Evolutionary conservation across 768 basidiomycete species (phyloP).

Genomic region (Vishniacozyma victoriae): DNA sequence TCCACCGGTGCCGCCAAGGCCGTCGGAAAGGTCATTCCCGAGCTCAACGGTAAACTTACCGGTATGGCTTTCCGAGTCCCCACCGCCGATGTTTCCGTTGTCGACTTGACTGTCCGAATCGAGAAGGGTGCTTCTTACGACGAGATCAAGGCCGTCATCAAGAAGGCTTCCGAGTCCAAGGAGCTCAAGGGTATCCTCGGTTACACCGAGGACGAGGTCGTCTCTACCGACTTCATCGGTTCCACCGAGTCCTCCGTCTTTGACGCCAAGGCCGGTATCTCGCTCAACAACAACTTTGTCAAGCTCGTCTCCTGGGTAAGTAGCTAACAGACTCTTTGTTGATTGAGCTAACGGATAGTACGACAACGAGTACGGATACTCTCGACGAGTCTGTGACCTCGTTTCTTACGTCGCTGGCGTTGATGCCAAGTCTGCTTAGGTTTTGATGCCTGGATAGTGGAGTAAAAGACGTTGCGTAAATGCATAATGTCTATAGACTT

Average conservation of each 20-base stretch:
- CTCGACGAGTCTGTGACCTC: conserved; percentile 83
- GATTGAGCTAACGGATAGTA: conserved; percentile 20
- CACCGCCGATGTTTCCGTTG: conserved; percentile 92
- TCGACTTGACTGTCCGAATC: conserved; percentile 89
- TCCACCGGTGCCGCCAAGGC: conserved; percentile 99
- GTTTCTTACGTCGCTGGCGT: conserved; percentile 71
- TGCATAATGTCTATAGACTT: too few relatives aligned
- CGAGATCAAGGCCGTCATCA: conserved; percentile 78
- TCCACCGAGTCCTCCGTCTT: conserved; percentile 76
- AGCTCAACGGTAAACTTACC: conserved; percentile 94
- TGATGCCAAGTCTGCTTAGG: conserved; percentile 51
- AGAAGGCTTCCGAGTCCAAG: conserved; percentile 65
- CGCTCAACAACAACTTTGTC: conserved; percentile 85
- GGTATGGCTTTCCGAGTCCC: conserved; percentile 96
- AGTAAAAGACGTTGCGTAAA: too few relatives aligned
- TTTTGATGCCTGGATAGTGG: not conserved
- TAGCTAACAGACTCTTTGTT: not conserved
- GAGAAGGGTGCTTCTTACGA: conserved; percentile 82
- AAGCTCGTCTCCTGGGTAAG: conserved; percentile 81
- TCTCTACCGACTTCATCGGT: conserved; percentile 90
- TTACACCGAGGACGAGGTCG: conserved; percentile 89
- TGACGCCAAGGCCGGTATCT: conserved; percentile 87
- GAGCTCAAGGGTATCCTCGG: conserved; percentile 53
- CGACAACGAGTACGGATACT: conserved; percentile 61
- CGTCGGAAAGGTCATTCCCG: conserved; percentile 95